Evolutionary conservation across 306 rosid genomes (phyloP).

Genomic region (Hippophae rhamnoides): DNA sequence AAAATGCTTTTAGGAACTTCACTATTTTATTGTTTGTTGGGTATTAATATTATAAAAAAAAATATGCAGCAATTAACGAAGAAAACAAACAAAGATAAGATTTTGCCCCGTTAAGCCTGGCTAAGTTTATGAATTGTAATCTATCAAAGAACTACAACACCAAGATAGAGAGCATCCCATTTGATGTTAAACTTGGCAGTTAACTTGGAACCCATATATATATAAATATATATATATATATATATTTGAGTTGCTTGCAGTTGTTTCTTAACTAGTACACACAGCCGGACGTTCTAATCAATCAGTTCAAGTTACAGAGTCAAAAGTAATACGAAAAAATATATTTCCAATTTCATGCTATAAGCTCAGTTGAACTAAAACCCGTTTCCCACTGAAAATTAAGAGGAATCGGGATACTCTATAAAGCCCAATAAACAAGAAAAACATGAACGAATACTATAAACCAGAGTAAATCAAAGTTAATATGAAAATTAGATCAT

Average conservation of each 20-base stretch:
- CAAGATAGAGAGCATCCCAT: background rate
- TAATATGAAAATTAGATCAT: too few relatives aligned
- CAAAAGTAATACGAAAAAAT: too few relatives aligned
- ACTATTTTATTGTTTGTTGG: constrained; percentile 10
- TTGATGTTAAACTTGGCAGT: background rate
- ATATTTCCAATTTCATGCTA: too few relatives aligned
- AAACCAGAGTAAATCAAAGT: too few relatives aligned
- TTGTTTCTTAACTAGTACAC: background rate
- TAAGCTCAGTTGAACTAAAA: too few relatives aligned
- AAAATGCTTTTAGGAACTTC: constrained; percentile 16
- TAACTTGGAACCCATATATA: background rate
- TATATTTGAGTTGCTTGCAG: background rate
- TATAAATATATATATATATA: too few relatives aligned
- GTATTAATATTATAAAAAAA: constrained; percentile 17
- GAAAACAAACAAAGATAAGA: background rate
- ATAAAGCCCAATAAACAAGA: background rate
- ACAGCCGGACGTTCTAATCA: background rate
- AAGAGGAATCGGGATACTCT: too few relatives aligned
- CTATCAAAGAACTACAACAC: background rate
- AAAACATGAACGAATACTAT: background rate
- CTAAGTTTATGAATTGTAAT: background rate
- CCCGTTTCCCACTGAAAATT: too few relatives aligned
- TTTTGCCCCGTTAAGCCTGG: background rate
- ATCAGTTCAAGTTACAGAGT: too few relatives aligned
- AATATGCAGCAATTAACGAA: background rate